Evolutionary conservation across 2,329 filamentous ascomycete species (phyloP).

Genomic region (Aspergillus floridensis): DNA sequence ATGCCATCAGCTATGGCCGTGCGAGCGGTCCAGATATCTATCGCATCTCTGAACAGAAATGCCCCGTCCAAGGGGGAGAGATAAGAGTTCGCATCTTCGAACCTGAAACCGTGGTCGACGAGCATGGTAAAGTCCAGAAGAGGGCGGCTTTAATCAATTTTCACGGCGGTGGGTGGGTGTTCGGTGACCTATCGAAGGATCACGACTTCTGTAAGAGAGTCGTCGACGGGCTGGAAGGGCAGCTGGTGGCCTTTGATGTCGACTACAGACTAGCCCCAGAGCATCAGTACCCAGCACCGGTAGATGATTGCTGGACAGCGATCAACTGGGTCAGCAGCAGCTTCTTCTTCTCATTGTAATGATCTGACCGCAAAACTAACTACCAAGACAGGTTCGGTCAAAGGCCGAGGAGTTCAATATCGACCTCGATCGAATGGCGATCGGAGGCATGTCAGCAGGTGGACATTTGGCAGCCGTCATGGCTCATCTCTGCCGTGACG

Average conservation of each 20-base stretch:
- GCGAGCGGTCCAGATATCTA: slow-evolving; percentile 36
- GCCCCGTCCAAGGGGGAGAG: slow-evolving; percentile 39
- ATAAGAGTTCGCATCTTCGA: slow-evolving; percentile 44
- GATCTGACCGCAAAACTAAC: slow-evolving; percentile 4
- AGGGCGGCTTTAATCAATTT: slow-evolving; percentile 44
- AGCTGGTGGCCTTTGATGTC: slow-evolving; percentile 45
- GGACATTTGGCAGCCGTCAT: slow-evolving; percentile 41
- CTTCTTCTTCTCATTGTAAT: neutral
- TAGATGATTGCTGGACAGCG: slow-evolving; percentile 42
- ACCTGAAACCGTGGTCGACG: slow-evolving; percentile 26
- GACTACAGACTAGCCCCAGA: slow-evolving; percentile 46
- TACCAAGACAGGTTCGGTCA: slow-evolving; percentile 27
- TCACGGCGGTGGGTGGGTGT: slow-evolving; percentile 45
- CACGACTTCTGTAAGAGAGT: slow-evolving; percentile 44
- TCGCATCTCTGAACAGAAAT: slow-evolving; percentile 41
- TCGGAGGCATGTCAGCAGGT: slow-evolving; percentile 43
- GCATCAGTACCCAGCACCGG: slow-evolving; percentile 36
- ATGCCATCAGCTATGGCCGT: slow-evolving; percentile 40
- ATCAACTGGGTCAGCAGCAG: slow-evolving; percentile 37
- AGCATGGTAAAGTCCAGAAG: slow-evolving; percentile 26
- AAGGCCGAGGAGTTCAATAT: slow-evolving; percentile 36
- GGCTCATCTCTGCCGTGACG: slow-evolving; percentile 39
- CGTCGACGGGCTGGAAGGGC: slow-evolving; percentile 37
- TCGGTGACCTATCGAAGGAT: slow-evolving; percentile 39
- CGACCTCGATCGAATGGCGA: slow-evolving; percentile 33